Base-by-base conservation (phyloP, 192 early-diverging fungal genomes). In the Haplosporangium gracile region DNA sequence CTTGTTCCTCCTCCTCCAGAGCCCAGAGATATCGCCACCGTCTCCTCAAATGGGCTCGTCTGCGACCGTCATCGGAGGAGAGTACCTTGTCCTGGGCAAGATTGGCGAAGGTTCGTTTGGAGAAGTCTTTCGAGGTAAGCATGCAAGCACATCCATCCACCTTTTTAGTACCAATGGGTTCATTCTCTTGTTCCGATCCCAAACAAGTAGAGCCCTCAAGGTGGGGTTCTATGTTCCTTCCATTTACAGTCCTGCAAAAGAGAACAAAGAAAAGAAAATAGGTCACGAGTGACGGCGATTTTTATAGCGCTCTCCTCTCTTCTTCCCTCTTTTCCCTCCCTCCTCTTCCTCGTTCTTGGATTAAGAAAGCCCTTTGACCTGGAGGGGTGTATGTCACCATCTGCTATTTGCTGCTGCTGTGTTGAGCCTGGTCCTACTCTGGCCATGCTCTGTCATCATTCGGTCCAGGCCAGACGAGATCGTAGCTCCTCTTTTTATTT, bases 71-170 rank as follows among this genome's bases (percentile, higher is more conserved):
- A 88, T 91, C 55, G 89, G 90, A 78, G 90, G 87, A 74, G 85
- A 91, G 81, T 93, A 90, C 88, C 73, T 89, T 45, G 90, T 91
- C 47, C 74, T 90, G 73, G 90, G 88, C 47, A 91, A 90, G 82
- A 92, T 93, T 82, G 92, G 92, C 40, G 92, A 93, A 85, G 92
- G 92, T 4, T 93, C 91, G 2, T 93, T 92, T 83, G 92, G 92
- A 20, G 92, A 93, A 76, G 92, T 93, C 43, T 93, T 91, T 88
- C 82, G 88, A 90, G 92, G 92, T 93, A 90, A 57, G 29, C 60
- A 45, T 45, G 15, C 43, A 51, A 51, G 16, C 49, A 51, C 18
- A 20, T 51, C 49, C 49, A 20, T 51, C 49, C 49, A 32, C 60
- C 4, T 60, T 4, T 32, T 65, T 29, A 65, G 13, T 32, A 29